These are phyloP conservation scores for Cyphellophora attinorum DNA, from an alignment of 2,329 filamentous ascomycete species.

Conservation along the genomic window DNA sequence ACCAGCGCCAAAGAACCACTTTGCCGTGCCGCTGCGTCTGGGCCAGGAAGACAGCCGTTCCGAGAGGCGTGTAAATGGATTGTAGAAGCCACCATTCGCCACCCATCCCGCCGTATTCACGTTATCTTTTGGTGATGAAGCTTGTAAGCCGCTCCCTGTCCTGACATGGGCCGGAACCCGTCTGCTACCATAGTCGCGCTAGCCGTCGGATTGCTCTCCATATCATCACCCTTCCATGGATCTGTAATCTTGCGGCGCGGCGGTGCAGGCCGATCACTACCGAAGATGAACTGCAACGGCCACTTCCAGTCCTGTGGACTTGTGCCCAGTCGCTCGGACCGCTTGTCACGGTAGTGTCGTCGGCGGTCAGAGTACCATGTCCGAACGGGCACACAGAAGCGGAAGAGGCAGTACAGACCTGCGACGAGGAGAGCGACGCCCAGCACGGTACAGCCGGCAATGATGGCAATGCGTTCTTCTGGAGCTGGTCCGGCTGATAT, in stretches of 20 bases:
- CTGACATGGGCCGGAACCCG: no score
- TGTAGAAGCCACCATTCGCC: background rate
- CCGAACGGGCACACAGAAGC: background rate
- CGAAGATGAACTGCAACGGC: background rate
- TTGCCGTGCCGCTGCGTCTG: background rate
- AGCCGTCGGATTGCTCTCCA: no score
- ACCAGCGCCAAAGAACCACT: background rate
- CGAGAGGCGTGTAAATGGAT: background rate
- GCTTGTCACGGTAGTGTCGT: background rate
- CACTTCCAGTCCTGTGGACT: background rate
- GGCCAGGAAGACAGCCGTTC: background rate
- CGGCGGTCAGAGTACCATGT: background rate
- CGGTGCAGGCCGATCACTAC: background rate
- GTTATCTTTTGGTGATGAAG: no score
- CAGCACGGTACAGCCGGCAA: background rate
- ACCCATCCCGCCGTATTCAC: no score
- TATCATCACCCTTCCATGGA: no score
- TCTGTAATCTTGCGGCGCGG: background rate
- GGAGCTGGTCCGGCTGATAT: background rate
- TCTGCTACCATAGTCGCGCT: no score
- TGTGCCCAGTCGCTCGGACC: background rate
- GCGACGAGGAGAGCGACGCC: background rate
- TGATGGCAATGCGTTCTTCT: background rate
- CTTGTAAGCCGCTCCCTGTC: no score
- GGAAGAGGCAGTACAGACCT: background rate